These are phyloP conservation scores for Arthrinium phaeospermum DNA, from an alignment of 2,329 filamentous ascomycete genomes.

Conservation along the genomic window DNA sequence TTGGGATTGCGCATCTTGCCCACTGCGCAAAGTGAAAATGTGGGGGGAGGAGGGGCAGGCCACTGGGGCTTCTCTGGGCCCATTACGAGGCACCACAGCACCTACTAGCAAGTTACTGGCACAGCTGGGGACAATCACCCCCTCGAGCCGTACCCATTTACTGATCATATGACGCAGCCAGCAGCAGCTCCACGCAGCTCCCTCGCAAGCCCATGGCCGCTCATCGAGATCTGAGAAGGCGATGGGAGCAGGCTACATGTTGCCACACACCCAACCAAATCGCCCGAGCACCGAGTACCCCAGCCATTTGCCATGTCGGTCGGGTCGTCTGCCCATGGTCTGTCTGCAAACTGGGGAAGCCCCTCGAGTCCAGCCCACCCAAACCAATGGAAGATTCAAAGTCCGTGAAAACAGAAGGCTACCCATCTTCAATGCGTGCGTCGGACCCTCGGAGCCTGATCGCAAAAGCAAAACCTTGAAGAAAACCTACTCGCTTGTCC, in stretches of 20 bases:
- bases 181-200: not conserved
- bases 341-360: not conserved
- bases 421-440: not conserved
- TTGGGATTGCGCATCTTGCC: not conserved
- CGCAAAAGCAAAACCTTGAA: not conserved
- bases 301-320: not conserved
- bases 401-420: not conserved
- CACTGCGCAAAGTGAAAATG: not conserved
- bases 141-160: not conserved
- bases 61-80: not conserved
- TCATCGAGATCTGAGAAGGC: slow-evolving; percentile 11
- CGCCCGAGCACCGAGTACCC: not conserved
- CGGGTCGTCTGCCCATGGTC: not conserved
- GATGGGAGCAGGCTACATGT: not conserved
- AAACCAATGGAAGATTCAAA: not conserved
- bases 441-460: slow-evolving; percentile 11
- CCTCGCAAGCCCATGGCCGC: not conserved
- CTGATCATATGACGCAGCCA: slow-evolving; percentile 4
- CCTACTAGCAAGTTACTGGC: too few relatives aligned
- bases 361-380: not conserved
- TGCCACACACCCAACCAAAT: not conserved
- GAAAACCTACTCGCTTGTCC: not conserved
- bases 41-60: not conserved
- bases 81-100: not conserved
- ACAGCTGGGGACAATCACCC: not conserved